Conservation (phyloP, 495 filamentous ascomycete genomes). For the Aspergillus nanangensis region DNA sequence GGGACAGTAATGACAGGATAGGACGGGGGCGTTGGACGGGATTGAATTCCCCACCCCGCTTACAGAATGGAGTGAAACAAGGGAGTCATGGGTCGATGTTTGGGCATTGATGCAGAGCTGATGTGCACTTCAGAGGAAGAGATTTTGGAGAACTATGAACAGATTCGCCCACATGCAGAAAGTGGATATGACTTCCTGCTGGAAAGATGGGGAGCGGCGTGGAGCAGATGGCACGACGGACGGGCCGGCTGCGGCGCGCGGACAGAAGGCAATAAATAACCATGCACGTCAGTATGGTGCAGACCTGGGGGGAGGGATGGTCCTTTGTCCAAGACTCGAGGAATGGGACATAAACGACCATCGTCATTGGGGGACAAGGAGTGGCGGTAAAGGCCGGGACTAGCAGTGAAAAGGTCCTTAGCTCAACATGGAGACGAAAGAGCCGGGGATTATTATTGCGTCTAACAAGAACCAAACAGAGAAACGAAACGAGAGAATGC, state of each 20-base stretch:
- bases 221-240: constrained; percentile 20
- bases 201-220: constrained; percentile 11
- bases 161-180: constrained; percentile 16
- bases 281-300: constrained; percentile 19
- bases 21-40: not conserved
- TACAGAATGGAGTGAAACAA: constrained; percentile 8
- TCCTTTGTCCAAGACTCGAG: constrained; percentile 9
- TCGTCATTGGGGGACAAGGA: constrained; percentile 17
- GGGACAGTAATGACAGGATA: too few species aligned
- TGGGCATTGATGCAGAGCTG: constrained; percentile 25
- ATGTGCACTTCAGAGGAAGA: constrained; percentile 1
- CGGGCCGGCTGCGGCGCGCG: constrained; percentile 22
- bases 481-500: too few species aligned
- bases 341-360: constrained; percentile 10
- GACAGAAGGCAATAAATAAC: constrained; percentile 19
- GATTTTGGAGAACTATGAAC: constrained; percentile 7
- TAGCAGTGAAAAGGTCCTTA: constrained; percentile 14
- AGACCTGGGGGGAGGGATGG: constrained; percentile 4
- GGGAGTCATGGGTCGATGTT: constrained; percentile 4
- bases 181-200: constrained; percentile 14
- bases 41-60: not conserved
- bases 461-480: too few species aligned
- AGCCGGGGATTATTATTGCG: too few species aligned
- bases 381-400: constrained; percentile 18
- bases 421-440: constrained; percentile 6